These are phyloP conservation scores for Coemansia sp. DNA, from an alignment of 192 early-diverging fungal genomes.

Conservation along the genomic window DNA sequence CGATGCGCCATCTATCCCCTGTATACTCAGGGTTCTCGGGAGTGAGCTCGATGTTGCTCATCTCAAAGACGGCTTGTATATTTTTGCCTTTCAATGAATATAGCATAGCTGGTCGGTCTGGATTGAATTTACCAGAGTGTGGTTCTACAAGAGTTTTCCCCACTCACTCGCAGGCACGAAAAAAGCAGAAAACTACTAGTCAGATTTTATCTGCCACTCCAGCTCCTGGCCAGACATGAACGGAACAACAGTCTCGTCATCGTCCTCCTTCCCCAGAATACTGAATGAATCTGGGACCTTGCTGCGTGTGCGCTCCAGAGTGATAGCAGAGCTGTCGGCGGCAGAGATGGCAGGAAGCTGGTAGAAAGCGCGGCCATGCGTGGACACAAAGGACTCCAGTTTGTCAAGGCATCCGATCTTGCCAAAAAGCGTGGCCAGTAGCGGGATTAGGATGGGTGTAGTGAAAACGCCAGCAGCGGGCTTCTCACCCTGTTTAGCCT, in stretches of 20 bases:
- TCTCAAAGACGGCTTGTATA: conserved; percentile 68
- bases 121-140: no score
- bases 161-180: no score
- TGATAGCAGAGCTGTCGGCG: conserved; percentile 17
- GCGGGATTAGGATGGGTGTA: conserved; percentile 78
- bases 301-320: conserved; percentile 21
- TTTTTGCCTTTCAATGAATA: no score
- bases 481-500: conserved; percentile 77
- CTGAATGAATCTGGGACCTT: conserved; percentile 29
- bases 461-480: conserved; percentile 93
- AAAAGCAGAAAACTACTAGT: no score
- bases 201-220: conserved; percentile 59
- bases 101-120: no score
- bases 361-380: conserved; percentile 86
- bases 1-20: conserved; percentile 65
- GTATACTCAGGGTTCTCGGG: conserved; percentile 61
- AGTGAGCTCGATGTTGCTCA: conserved; percentile 64
- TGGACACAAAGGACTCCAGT: conserved; percentile 80
- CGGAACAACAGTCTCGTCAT: conserved; percentile 68
- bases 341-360: conserved; percentile 54
- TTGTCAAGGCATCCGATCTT: conserved; percentile 79
- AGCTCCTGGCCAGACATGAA: conserved; percentile 76
- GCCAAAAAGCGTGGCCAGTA: conserved; percentile 88
- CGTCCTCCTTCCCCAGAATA: conserved; percentile 5
- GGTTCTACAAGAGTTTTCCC: no score